Evolutionary conservation across 108 stramenopile genomes (phyloP).

Genomic region (Cyclotella distinguenda): DNA sequence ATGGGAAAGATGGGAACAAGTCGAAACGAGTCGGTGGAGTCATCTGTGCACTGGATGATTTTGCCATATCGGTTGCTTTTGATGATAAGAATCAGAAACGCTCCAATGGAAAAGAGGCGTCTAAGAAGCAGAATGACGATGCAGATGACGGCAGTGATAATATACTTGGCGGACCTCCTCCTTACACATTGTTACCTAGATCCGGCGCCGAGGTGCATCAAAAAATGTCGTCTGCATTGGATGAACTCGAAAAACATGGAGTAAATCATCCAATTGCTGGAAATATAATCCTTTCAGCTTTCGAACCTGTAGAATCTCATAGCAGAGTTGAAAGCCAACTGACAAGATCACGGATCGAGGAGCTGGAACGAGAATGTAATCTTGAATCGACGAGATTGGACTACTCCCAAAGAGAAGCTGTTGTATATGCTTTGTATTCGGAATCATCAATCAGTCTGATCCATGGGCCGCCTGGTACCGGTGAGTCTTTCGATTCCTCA

Average conservation of each 20-base stretch:
- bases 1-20: constrained; percentile 19
- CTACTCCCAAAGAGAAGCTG: constrained; percentile 74
- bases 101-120: constrained; percentile 4
- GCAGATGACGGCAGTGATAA: constrained; percentile 46
- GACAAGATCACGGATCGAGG: constrained; percentile 16
- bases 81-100: constrained; percentile 12
- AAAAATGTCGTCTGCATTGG: constrained; percentile 60
- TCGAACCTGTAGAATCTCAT: constrained; percentile 30
- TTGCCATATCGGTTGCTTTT: constrained; percentile 72
- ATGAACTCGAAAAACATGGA: constrained; percentile 65
- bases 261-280: constrained; percentile 70
- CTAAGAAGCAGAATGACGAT: constrained; percentile 29
- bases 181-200: constrained; percentile 65
- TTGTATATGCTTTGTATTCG: constrained; percentile 63
- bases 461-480: constrained; percentile 86
- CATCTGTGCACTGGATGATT: constrained; percentile 65
- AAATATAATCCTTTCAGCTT: constrained; percentile 60
- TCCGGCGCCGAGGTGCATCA: constrained; percentile 76
- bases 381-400: constrained; percentile 53
- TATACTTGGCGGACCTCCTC: constrained; percentile 43
- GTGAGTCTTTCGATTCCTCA: too few species aligned
- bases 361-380: constrained; percentile 28
- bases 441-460: constrained; percentile 64
- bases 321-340: constrained; percentile 5
- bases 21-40: constrained; percentile 53